Evolutionary conservation across 305 asterid genomes (phyloP), one percentile per base, ranked within the genome.

Genomic region (Coffea humblotiana): DNA sequence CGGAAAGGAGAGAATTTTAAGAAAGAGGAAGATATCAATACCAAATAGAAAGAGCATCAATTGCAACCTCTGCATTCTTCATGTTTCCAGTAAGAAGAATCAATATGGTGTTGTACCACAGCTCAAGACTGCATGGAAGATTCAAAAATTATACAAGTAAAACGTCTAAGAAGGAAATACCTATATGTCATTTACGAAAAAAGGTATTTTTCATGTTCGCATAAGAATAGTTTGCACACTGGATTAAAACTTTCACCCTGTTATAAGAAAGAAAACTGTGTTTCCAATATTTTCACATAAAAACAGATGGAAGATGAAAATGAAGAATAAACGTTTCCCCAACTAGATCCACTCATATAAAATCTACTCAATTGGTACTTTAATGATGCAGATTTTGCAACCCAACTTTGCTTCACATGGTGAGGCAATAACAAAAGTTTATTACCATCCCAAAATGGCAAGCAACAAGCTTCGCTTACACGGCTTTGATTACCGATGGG

Each of bases 11-110:
- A 48, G 47, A 16, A 11, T 49, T 47, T 4, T 21, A 64, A 27
- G 67, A 23, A 49, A 14, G 11, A 9, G 35, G 12, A 70, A 71
- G 43, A 71, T 74, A 19, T 43, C 29, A 77, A 11, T 87, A 91
- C 97, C 95, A 92, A 61, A 90, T 91, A n/a, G 95, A 81, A 77
- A 92, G 92, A 68, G 97, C 94, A 78, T 87, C 92, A 63, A 90
- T 87, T 82, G 79, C 95, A 63, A 89, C 88, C 88, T 85, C 86
- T 0, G 92, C 90, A 73, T 92, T 89, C 78, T 83, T 79, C 70
- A 92, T 73, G 72, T 86, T 87, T 72, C 97, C 92, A 0, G 94
- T 91, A 77, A 89, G 88, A 54, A 92, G 89, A 77, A 92, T 80
- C 77, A 92, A 82, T 80, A 92, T 88, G 58, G 90, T 83, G 61